phyloP scores from a whole-genome alignment of 164 flowering plant species.

The Vitis amurensis region DNA sequence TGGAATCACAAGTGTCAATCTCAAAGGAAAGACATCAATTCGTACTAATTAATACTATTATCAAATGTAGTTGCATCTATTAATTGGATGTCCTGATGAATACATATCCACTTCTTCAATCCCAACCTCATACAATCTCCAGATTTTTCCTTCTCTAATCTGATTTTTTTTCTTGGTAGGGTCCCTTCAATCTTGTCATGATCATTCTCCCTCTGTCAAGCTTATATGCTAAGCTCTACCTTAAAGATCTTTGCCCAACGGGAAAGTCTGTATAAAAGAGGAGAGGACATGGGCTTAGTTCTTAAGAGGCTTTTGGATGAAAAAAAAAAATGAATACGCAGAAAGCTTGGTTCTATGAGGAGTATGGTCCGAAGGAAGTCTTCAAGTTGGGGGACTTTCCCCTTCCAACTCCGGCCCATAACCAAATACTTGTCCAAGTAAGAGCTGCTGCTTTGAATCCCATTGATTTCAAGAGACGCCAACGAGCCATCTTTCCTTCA shows the following conservation, averaged over 20 bases:
- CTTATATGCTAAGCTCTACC: not conserved
- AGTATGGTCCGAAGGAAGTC: slow-evolving; percentile 42
- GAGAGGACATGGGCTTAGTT: not conserved
- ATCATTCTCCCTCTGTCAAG: not conserved
- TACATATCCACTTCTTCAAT: too few relatives aligned
- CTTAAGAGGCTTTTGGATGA: not conserved
- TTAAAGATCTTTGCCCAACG: too few relatives aligned
- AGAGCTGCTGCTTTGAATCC: slow-evolving; percentile 47
- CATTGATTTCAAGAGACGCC: slow-evolving; percentile 44
- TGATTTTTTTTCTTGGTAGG: too few relatives aligned
- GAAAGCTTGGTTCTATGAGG: slow-evolving; percentile 45
- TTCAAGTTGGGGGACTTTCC: slow-evolving; percentile 38
- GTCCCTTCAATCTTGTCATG: too few relatives aligned
- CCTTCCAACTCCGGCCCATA: slow-evolving; percentile 24
- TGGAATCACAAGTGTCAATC: too few relatives aligned
- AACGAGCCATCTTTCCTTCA: slow-evolving; percentile 26
- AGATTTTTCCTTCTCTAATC: too few relatives aligned
- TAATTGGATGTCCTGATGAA: too few relatives aligned
- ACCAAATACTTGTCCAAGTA: slow-evolving; percentile 43
- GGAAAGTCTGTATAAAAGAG: not conserved
- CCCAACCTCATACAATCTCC: too few relatives aligned
- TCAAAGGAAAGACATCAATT: too few relatives aligned
- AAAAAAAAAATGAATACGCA: slow-evolving; percentile 22
- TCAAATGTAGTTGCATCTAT: too few relatives aligned
- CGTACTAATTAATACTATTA: too few relatives aligned